These are phyloP conservation scores for Jamesozyma lodderae DNA, from an alignment of 805 yeast species.

Conservation along the genomic window DNA sequence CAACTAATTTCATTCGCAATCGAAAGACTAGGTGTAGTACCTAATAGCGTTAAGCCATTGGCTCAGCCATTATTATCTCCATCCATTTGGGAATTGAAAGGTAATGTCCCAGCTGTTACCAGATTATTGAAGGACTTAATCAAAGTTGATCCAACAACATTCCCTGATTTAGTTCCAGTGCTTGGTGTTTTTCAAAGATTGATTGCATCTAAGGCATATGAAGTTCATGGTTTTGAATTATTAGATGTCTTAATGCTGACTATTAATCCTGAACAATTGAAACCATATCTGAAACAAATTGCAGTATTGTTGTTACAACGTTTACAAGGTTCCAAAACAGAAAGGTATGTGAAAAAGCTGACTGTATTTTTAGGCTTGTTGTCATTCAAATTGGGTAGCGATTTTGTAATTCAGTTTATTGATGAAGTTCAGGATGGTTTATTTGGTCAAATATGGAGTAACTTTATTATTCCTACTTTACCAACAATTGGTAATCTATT, in stretches of 20 bases:
- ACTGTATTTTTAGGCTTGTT: constrained; percentile 52
- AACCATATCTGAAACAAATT: constrained; percentile 56
- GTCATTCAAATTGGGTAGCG: constrained; percentile 38
- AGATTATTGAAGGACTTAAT: constrained; percentile 65
- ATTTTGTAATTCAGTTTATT: constrained; percentile 53
- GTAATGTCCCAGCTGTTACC: constrained; percentile 89
- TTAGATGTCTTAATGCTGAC: constrained; percentile 57
- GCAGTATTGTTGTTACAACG: constrained; percentile 71
- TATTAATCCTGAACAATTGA: constrained; percentile 42
- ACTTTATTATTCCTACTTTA: constrained; percentile 34
- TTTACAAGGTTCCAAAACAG: constrained; percentile 73
- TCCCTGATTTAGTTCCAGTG: constrained; percentile 57
- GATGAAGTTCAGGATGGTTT: constrained; percentile 62
- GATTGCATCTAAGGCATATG: constrained; percentile 76
- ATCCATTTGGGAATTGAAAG: constrained; percentile 85
- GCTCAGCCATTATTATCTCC: constrained; percentile 82
- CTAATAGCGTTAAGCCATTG: constrained; percentile 54
- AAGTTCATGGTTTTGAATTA: constrained; percentile 75
- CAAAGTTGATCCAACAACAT: constrained; percentile 29
- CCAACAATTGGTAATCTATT: constrained; percentile 40
- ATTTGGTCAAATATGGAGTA: constrained; percentile 42
- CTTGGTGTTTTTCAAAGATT: constrained; percentile 95
- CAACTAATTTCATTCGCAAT: constrained; percentile 79
- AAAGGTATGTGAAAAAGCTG: constrained; percentile 65
- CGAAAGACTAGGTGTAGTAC: constrained; percentile 47